Conservation (phyloP, 2,329 filamentous ascomycete genomes). For the Epicoccum sorghinum region DNA sequence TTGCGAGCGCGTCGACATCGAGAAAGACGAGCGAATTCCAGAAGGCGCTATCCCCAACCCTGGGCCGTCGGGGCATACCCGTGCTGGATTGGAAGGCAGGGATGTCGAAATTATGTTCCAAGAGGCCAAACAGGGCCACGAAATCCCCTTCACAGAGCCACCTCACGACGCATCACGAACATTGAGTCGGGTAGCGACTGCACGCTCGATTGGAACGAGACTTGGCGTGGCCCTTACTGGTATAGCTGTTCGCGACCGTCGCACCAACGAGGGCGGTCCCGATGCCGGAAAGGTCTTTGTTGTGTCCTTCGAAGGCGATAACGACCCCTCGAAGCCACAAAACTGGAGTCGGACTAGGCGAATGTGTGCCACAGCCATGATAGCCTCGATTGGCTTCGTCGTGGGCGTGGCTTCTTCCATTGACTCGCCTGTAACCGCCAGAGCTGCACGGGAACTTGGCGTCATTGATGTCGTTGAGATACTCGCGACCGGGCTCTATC, state of each 20-base stretch:
- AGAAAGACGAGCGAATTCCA: neutral
- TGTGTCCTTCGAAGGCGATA: constrained; percentile 45
- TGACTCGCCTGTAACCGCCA: constrained; percentile 56
- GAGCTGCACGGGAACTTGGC: constrained; percentile 57
- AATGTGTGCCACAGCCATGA: constrained; percentile 41
- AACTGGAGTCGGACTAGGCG: constrained; percentile 43
- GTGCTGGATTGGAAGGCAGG: neutral
- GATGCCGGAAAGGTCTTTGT: constrained; percentile 48
- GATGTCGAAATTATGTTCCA: neutral
- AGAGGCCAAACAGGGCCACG: neutral
- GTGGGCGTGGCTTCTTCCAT: constrained; percentile 61
- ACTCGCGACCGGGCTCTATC: constrained; percentile 55
- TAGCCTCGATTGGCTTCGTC: constrained; percentile 53
- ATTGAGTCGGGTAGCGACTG: constrained; percentile 25
- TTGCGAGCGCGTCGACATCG: neutral
- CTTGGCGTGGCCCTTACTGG: constrained; percentile 45
- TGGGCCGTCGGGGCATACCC: neutral
- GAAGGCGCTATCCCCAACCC: neutral
- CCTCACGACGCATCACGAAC: neutral
- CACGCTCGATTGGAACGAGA: constrained; percentile 38
- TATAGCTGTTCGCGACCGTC: constrained; percentile 44
- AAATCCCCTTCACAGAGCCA: neutral
- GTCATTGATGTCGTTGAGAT: constrained; percentile 52
- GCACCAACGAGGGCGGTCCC: constrained; percentile 39
- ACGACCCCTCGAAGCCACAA: constrained; percentile 46